Evolutionary conservation across 768 basidiomycete genomes (phyloP).

Genomic region (Mycena filopes): DNA sequence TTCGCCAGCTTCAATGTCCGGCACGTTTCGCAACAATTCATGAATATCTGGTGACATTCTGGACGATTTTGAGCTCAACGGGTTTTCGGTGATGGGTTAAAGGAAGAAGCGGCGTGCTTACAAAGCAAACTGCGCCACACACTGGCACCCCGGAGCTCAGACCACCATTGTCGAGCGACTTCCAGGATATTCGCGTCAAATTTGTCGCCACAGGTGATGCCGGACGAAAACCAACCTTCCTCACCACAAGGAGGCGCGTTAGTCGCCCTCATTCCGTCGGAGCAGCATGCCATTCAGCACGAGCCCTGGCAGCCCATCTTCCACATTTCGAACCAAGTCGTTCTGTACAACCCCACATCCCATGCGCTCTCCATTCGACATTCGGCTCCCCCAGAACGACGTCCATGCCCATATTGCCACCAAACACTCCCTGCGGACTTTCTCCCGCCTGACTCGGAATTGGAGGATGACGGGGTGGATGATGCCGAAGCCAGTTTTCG

Average conservation of each 20-base stretch:
- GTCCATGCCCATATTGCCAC: slow-evolving; percentile 81
- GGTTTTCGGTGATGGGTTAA: too few species aligned
- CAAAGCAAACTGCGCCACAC: too few species aligned
- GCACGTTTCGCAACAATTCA: too few species aligned
- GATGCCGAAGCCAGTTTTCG: slow-evolving; percentile 59
- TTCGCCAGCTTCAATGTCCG: too few species aligned
- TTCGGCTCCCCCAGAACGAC: slow-evolving; percentile 40
- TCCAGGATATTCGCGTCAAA: too few species aligned
- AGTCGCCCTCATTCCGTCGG: slow-evolving; percentile 28
- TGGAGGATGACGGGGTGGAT: slow-evolving; percentile 43
- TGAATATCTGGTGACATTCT: too few species aligned
- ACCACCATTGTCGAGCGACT: too few species aligned
- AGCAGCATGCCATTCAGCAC: slow-evolving; percentile 47
- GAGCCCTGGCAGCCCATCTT: slow-evolving; percentile 88
- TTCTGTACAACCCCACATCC: slow-evolving; percentile 87
- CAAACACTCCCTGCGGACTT: slow-evolving; percentile 64
- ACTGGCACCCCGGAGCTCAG: too few species aligned
- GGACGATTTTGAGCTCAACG: too few species aligned
- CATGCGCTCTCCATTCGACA: slow-evolving; percentile 80
- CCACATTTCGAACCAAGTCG: slow-evolving; percentile 86
- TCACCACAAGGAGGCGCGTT: slow-evolving; percentile 29
- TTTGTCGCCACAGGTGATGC: slow-evolving; percentile 6
- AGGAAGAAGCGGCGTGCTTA: too few species aligned
- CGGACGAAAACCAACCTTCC: slow-evolving; percentile 18
- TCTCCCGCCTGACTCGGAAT: slow-evolving; percentile 38